These are phyloP conservation scores for Quercus suber DNA, from an alignment of 306 rosid species.

Conservation along the genomic window DNA sequence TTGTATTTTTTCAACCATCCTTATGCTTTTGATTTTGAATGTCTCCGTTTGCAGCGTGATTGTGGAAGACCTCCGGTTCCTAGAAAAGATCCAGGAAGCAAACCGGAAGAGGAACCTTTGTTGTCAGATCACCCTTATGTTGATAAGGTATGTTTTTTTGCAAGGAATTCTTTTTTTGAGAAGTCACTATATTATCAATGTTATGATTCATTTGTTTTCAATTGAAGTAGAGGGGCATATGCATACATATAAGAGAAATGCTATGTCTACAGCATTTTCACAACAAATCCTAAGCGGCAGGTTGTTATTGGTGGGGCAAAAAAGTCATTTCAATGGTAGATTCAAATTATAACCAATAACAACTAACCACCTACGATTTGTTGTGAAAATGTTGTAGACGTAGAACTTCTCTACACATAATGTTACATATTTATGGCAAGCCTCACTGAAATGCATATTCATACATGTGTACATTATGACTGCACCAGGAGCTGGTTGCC, in stretches of 20 bases:
- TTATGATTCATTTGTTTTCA: neutral
- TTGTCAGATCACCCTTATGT: constrained; percentile 93
- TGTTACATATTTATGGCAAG: neutral
- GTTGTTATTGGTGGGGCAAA: too few relatives aligned
- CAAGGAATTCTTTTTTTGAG: constrained; percentile 9
- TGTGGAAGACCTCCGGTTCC: constrained; percentile 92
- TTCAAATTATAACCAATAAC: too few relatives aligned
- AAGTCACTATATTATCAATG: constrained; percentile 7
- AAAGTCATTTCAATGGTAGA: too few relatives aligned
- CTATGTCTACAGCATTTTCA: too few relatives aligned
- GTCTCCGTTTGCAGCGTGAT: constrained; percentile 63
- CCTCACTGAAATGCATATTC: neutral
- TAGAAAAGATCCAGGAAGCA: constrained; percentile 80
- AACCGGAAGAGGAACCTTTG: constrained; percentile 79
- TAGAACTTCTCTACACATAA: too few relatives aligned
- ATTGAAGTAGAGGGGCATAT: neutral
- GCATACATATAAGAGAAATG: neutral
- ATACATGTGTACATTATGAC: neutral
- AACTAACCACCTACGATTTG: too few relatives aligned
- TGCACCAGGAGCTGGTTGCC: neutral
- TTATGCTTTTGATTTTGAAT: constrained; percentile 16
- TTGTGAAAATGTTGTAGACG: too few relatives aligned
- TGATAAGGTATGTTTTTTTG: constrained; percentile 55
- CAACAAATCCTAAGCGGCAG: too few relatives aligned
- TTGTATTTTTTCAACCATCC: neutral